Conservation (phyloP, 2,329 filamentous ascomycete genomes). For the Arthrobotrys sphaeroides region DNA sequence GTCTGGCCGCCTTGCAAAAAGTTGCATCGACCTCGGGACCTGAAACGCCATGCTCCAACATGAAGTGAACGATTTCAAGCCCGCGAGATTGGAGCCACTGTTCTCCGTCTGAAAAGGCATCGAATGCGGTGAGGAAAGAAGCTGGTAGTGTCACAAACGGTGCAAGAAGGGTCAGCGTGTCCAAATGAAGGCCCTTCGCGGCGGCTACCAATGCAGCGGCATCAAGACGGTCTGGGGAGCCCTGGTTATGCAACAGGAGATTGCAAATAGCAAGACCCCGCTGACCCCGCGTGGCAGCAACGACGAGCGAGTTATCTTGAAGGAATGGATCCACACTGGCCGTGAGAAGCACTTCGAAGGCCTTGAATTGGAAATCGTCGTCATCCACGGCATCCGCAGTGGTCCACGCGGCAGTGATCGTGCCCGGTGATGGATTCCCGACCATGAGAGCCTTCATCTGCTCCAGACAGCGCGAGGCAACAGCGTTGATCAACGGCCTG, state of each 20-base stretch:
- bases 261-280: not conserved
- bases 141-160: not conserved
- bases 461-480: conserved; percentile 1
- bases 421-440: conserved; percentile 2
- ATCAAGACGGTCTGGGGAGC: conserved; percentile 16
- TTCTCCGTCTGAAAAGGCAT: conserved; percentile 19
- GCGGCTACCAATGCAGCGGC: conserved; percentile 12
- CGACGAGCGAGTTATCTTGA: conserved; percentile 9
- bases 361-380: not conserved
- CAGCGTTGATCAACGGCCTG: conserved; percentile 17
- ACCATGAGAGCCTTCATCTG: conserved; percentile 14
- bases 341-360: conserved; percentile 15
- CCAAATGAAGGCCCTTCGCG: conserved; percentile 15
- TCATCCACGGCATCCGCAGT: conserved; percentile 3
- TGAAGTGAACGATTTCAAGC: conserved; percentile 16
- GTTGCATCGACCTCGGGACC: conserved; percentile 9
- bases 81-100: conserved; percentile 15
- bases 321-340: not conserved
- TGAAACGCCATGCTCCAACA: conserved; percentile 12
- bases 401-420: conserved; percentile 3
- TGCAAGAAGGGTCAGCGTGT: conserved; percentile 4
- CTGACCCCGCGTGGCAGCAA: not conserved
- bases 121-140: conserved; percentile 4
- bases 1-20: conserved; percentile 12
- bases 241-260: conserved; percentile 3